phyloP scores from a whole-genome alignment of 2,329 filamentous ascomycete genomes.

The Tolypocladium album region DNA sequence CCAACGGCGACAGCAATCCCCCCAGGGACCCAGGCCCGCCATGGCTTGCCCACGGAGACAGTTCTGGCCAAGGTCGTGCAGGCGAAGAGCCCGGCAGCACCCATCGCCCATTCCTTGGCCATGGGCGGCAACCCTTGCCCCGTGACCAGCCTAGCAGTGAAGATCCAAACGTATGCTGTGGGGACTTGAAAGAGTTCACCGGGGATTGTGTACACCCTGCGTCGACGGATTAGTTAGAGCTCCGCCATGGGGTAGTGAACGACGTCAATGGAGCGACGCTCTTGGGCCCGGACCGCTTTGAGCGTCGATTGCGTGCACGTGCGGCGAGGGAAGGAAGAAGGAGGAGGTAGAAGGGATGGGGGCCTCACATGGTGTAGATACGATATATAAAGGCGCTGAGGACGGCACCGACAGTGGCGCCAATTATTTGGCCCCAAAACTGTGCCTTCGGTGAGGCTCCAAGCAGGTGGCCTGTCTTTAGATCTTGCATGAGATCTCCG shows the following conservation, averaged over 20 bases:
- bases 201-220: conserved; percentile 74
- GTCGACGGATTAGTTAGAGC: background rate
- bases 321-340: background rate
- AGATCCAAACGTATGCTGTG: conserved; percentile 94
- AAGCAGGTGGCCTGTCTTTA: conserved; percentile 90
- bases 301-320: background rate
- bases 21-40: conserved; percentile 72
- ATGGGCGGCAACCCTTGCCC: conserved; percentile 78
- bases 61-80: conserved; percentile 61
- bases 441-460: conserved; percentile 89
- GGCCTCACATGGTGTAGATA: conserved; percentile 57
- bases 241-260: background rate
- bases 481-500: conserved; percentile 91
- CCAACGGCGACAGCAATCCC: conserved; percentile 93
- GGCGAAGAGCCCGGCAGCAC: conserved; percentile 65
- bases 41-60: conserved; percentile 41
- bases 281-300: background rate
- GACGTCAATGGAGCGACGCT: background rate
- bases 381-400: conserved; percentile 81
- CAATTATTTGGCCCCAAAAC: conserved; percentile 93
- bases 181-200: conserved; percentile 88
- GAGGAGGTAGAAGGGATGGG: background rate
- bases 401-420: conserved; percentile 74
- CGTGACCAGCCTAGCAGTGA: conserved; percentile 86
- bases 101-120: conserved; percentile 69